phyloP scores from a whole-genome alignment of 192 early-diverging fungal genomes.

The Dimargaris cristalligena region DNA sequence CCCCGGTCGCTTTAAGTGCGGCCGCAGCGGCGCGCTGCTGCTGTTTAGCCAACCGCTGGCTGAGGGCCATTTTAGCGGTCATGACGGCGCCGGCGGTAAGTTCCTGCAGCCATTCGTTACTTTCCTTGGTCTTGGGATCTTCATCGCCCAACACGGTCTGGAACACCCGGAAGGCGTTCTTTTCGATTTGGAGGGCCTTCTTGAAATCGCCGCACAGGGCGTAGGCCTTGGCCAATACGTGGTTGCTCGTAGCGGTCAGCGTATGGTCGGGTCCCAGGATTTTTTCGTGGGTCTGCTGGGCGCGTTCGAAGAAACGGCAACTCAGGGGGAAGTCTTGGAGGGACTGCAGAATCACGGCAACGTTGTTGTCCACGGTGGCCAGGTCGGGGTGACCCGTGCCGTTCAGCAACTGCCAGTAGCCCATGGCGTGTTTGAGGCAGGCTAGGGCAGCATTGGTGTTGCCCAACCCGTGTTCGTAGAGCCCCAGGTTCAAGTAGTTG shows the following conservation, averaged over 20 bases:
- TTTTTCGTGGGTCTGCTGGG: constrained; percentile 42
- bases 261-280: constrained; percentile 54
- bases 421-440: constrained; percentile 66
- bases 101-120: constrained; percentile 44
- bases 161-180: constrained; percentile 46
- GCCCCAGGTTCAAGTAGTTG: constrained; percentile 79
- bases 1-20: constrained; percentile 12
- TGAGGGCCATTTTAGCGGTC: constrained; percentile 26
- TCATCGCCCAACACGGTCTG: constrained; percentile 41
- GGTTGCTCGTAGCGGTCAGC: constrained; percentile 45
- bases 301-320: constrained; percentile 52
- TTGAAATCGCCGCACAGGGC: constrained; percentile 51
- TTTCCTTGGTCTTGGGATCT: constrained; percentile 54
- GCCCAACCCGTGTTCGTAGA: constrained; percentile 73
- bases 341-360: constrained; percentile 56
- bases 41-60: constrained; percentile 14
- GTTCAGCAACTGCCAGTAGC: constrained; percentile 63
- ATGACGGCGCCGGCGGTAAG: constrained; percentile 39
- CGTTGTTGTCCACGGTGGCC: constrained; percentile 52
- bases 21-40: constrained; percentile 15
- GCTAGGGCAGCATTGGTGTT: constrained; percentile 47
- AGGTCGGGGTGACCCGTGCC: constrained; percentile 65
- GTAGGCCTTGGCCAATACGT: constrained; percentile 61
- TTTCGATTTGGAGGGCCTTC: constrained; percentile 53
- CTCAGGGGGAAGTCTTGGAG: constrained; percentile 38